Evolutionary conservation across 257 asterid genomes (phyloP).

Genomic region (Gentiana dahurica): DNA sequence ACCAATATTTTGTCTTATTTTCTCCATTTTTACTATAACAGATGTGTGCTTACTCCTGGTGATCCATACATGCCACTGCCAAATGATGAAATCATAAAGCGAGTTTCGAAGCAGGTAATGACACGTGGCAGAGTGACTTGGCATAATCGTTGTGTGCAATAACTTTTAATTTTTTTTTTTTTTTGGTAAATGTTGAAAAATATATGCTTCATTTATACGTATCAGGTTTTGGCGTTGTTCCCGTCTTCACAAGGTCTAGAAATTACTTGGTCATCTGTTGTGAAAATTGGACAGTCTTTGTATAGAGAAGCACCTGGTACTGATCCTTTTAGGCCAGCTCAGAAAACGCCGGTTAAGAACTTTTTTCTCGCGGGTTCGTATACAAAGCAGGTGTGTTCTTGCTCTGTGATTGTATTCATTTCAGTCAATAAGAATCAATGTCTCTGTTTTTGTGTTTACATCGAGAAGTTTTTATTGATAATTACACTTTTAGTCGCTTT

Average conservation of each 20-base stretch:
- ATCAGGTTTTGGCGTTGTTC: conserved; percentile 76
- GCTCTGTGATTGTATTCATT: not conserved
- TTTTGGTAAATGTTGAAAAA: too few species aligned
- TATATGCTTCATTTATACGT: conserved; percentile 1
- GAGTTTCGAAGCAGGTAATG: conserved; percentile 84
- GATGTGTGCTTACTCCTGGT: conserved; percentile 98
- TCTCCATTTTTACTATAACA: conserved; percentile 19
- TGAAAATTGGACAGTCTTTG: conserved; percentile 85
- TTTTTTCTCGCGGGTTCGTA: conserved; percentile 98
- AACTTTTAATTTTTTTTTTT: too few species aligned
- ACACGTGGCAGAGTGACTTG: too few species aligned
- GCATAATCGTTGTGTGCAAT: too few species aligned
- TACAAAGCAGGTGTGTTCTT: conserved; percentile 67
- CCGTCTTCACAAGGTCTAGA: conserved; percentile 96
- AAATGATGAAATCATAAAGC: conserved; percentile 72
- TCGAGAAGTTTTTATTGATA: too few species aligned
- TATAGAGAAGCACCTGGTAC: conserved; percentile 96
- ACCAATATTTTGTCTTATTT: conserved; percentile 8
- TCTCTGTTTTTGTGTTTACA: too few species aligned
- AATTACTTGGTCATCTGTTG: conserved; percentile 94
- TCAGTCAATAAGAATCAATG: not conserved
- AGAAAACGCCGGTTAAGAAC: conserved; percentile 82
- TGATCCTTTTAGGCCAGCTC: conserved; percentile 98
- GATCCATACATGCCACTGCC: conserved; percentile 96
- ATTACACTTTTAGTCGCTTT: too few species aligned